phyloP scores from a whole-genome alignment of 495 filamentous ascomycete genomes.

The Apiosordaria backusii region DNA sequence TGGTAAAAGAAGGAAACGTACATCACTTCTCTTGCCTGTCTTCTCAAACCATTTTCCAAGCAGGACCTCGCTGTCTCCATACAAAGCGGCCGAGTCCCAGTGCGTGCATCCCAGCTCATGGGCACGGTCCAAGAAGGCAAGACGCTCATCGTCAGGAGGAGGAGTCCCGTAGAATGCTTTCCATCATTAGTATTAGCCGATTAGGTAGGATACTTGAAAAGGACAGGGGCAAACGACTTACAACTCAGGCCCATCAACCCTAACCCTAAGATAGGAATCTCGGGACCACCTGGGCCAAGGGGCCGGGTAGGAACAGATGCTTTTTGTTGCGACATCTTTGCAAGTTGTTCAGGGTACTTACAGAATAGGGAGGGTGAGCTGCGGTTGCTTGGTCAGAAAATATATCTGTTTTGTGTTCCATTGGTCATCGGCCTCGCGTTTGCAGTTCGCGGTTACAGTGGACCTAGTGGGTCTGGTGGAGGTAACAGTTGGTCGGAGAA shows the following conservation, averaged over 20 bases:
- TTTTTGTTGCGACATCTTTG: background rate
- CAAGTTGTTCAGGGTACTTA: background rate
- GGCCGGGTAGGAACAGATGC: slow-evolving; percentile 20
- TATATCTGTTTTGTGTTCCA: background rate
- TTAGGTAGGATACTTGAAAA: background rate
- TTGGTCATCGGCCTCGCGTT: background rate
- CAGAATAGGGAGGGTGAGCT: no score
- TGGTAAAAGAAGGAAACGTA: background rate
- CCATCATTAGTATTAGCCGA: background rate
- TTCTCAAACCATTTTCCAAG: slow-evolving; percentile 46
- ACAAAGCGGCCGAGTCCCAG: slow-evolving; percentile 45
- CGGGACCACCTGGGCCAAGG: slow-evolving; percentile 52
- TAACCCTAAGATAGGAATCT: slow-evolving; percentile 50
- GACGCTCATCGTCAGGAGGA: slow-evolving; percentile 35
- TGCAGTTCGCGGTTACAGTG: background rate
- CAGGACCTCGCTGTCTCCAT: slow-evolving; percentile 45
- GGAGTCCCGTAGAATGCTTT: slow-evolving; percentile 38
- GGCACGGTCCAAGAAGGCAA: slow-evolving; percentile 39
- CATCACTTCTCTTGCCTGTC: slow-evolving; percentile 18
- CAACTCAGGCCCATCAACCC: slow-evolving; percentile 50
- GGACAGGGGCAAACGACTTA: slow-evolving; percentile 4
- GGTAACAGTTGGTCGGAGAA: background rate
- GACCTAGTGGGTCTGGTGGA: background rate
- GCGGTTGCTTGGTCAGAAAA: no score
- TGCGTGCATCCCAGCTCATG: slow-evolving; percentile 38